Evolutionary conservation across 2,329 filamentous ascomycete species (phyloP), one percentile per base, ranked within the genome.

Genomic region (Xylariales sp.): DNA sequence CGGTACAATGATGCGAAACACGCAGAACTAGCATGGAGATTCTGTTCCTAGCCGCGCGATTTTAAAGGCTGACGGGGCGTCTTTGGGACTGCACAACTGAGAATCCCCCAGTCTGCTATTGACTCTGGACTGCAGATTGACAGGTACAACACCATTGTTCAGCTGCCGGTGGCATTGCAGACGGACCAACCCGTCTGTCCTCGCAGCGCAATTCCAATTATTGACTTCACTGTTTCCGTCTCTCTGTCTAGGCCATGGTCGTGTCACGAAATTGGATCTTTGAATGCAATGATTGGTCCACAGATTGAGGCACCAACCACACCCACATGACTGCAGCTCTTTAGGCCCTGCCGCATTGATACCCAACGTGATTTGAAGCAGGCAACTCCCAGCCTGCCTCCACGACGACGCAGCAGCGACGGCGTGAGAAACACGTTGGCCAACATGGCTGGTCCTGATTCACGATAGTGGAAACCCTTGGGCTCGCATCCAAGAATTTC

Each of bases 281-380:
- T 28, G 21, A 43, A n/a, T n/a, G n/a, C n/a, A n/a, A n/a, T n/a
- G n/a, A n/a, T n/a, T n/a, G n/a, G n/a, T n/a, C n/a, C n/a, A n/a
- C n/a, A n/a, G n/a, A n/a, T n/a, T n/a, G n/a, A n/a, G n/a, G n/a
- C n/a, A n/a, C n/a, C n/a, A n/a, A n/a, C n/a, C n/a, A n/a, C 56
- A 59, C 47, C 57, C 46, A 54, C 52, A 45, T 49, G 38, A 42
- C 42, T 45, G 51, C 28, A 44, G 40, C 46, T 48, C 47, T 57
- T 62, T 60, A 58, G 66, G 64, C 62, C 48, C 52, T 50, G 49
- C 63, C 58, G 68, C 66, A 66, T 70, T 61, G 63, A 58, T 69
- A 66, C 68, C 68, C 66, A 66, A 71, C 60, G 44, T 53, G n/a
- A n/a, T n/a, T n/a, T 45, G 38, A 51, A 48, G 49, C 51, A 51